Base-by-base conservation (phyloP, 108 stramenopile species). In the Cyclotella atomus region DNA sequence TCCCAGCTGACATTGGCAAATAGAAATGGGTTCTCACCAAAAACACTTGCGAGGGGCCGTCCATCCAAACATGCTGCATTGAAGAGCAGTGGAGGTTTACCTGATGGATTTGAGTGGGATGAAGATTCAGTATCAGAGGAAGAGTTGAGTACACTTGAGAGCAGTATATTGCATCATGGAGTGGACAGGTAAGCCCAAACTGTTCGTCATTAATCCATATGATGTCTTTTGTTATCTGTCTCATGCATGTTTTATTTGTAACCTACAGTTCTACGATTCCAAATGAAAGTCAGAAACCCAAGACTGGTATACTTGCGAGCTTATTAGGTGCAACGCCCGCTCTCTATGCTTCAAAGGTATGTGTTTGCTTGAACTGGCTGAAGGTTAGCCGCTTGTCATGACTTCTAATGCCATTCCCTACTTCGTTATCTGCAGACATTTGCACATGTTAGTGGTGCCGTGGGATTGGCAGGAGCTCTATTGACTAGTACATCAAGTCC, bases 401-500 rank as follows among this genome's bases (percentile, higher is more conserved):
- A 20, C 24, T 24, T 24, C 52, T 53, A 3, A 1, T 53, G 1
- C 10, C 21, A 20, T 24, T 53, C 19, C 10, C 20, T 53, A 3
- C n/a, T 19, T 17, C n/a, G n/a, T n/a, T 49, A n/a, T 49, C 4
- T 49, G 20, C 30, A 57, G 56, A 32, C 56, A 57, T 57, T 15
- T 28, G 56, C 56, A 9, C 32, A 57, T 14, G 56, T 57, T 0
- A 30, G 56, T 10, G 32, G 56, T 32, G 56, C 56, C 12, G 15
- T 57, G 56, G 56, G 56, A 12, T n/a, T 57, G 0, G 56, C 56
- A 57, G 56, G 56, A 30, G 56, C 56, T 28, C 4, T 57, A 57
- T 32, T 57, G 15, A 30, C 30, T 19, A n/a, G 21, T 52, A 23
- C 24, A 23, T 19, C 2, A 19, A 2, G 2, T 21, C 52, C 56